phyloP scores from a whole-genome alignment of 768 basidiomycete genomes.

The Porphyrellus cyaneotinctus region DNA sequence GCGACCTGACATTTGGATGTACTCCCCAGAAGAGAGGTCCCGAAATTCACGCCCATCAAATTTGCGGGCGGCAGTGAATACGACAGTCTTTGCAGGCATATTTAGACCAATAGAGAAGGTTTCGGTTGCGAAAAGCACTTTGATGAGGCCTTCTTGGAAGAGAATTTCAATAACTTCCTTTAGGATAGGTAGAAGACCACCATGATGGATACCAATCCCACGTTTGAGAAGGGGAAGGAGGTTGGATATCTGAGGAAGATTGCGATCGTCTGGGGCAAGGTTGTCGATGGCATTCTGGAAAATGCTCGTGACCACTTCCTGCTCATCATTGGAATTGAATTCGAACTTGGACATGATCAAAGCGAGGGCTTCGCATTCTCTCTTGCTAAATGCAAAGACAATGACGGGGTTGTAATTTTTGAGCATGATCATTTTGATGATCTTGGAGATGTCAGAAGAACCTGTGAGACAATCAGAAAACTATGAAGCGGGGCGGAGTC shows the following conservation, averaged over 20 bases:
- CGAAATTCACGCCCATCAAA: conserved; percentile 96
- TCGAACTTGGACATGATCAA: conserved; percentile 92
- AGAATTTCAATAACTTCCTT: conserved; percentile 99
- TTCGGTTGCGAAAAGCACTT: conserved; percentile 97
- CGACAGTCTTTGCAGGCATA: conserved; percentile 99
- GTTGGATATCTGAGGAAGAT: conserved; percentile 90
- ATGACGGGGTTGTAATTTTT: conserved; percentile 99
- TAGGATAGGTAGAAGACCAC: conserved; percentile 92
- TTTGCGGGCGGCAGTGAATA: conserved; percentile 93
- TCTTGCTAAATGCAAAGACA: conserved; percentile 96
- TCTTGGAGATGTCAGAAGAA: conserved; percentile 91
- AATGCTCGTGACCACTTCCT: conserved; percentile 78
- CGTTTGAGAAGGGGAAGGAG: conserved; percentile 89
- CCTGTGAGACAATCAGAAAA: conserved; percentile 42
- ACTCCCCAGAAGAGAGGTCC: conserved; percentile 91
- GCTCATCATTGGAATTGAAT: conserved; percentile 90
- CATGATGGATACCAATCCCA: conserved; percentile 98
- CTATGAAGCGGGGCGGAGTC: background rate
- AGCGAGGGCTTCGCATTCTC: conserved; percentile 93
- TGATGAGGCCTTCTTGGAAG: conserved; percentile 97
- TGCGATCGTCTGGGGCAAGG: conserved; percentile 79
- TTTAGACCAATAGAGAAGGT: conserved; percentile 98
- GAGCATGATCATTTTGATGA: conserved; percentile 96
- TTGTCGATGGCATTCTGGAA: conserved; percentile 94
- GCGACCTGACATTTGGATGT: conserved; percentile 99